A percentile compares a stretch with the other conserved stretches of the same genome.
These are phyloP conservation scores for Cladosporium sp. DNA, from an alignment of 2,329 filamentous ascomycete species.

Conservation along the genomic window DNA sequence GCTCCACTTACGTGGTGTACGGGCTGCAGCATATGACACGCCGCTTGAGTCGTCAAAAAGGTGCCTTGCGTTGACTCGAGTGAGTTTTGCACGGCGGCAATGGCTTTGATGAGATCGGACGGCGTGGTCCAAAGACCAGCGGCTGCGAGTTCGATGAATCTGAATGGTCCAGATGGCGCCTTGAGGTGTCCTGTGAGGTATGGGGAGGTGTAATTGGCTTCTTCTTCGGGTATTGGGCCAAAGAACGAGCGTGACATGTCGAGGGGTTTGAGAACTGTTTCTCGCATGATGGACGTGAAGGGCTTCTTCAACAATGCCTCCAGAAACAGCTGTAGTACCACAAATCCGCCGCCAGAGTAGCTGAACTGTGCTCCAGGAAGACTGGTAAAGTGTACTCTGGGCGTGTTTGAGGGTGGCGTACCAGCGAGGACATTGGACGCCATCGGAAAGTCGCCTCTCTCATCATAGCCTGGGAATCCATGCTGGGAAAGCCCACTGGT, in stretches of 20 bases:
- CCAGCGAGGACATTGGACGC: slow-evolving; percentile 18
- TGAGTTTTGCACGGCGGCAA: slow-evolving; percentile 20
- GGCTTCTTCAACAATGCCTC: slow-evolving; percentile 16
- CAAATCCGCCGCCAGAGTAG: slow-evolving; percentile 27
- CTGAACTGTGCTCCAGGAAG: slow-evolving; percentile 21
- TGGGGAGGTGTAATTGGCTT: neutral
- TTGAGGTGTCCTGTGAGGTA: neutral
- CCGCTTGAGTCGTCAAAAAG: neutral
- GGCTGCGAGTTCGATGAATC: slow-evolving; percentile 23
- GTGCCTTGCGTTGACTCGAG: neutral
- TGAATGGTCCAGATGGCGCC: slow-evolving; percentile 9
- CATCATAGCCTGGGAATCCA: slow-evolving; percentile 24
- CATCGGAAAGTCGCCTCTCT: slow-evolving; percentile 9
- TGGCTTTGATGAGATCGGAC: slow-evolving; percentile 21
- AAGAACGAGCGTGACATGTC: slow-evolving; percentile 22
- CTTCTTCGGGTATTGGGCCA: slow-evolving; percentile 6
- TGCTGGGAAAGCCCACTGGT: slow-evolving; percentile 22
- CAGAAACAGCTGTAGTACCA: slow-evolving; percentile 22
- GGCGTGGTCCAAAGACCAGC: slow-evolving; percentile 28
- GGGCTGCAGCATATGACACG: slow-evolving; percentile 19
- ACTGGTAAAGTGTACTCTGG: slow-evolving; percentile 18
- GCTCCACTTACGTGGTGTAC: neutral
- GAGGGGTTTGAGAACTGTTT: slow-evolving; percentile 22
- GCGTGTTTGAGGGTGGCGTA: slow-evolving; percentile 19
- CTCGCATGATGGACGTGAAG: slow-evolving; percentile 21